These are phyloP conservation scores for Tulasnella sp. DNA, from an alignment of 768 basidiomycete species.

Conservation along the genomic window DNA sequence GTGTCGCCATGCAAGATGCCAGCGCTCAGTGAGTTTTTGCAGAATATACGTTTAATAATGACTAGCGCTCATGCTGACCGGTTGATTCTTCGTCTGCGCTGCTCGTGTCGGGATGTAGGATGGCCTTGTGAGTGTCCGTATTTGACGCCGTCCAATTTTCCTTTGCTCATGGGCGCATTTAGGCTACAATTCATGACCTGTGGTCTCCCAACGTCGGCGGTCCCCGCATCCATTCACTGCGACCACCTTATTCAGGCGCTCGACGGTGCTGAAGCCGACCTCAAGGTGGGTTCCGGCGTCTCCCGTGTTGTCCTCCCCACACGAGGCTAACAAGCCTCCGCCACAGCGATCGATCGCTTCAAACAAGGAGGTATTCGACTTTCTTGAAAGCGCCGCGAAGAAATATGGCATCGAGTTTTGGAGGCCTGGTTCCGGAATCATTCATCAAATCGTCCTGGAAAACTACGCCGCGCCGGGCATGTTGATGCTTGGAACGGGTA, in stretches of 20 bases:
- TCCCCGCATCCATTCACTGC: constrained; percentile 77
- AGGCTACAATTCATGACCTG: constrained; percentile 98
- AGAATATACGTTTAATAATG: not conserved
- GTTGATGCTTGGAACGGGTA: constrained; percentile 87
- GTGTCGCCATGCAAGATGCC: constrained; percentile 97
- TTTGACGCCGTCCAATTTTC: not conserved
- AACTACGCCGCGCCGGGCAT: constrained; percentile 95
- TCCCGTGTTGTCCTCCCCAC: not conserved
- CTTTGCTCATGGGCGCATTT: constrained; percentile 2
- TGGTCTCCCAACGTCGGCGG: constrained; percentile 74
- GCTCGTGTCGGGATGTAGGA: constrained; percentile 44
- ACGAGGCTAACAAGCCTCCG: not conserved
- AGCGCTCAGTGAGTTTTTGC: constrained; percentile 68
- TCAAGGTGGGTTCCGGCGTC: constrained; percentile 52
- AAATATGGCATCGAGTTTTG: constrained; percentile 96
- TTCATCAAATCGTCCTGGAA: constrained; percentile 97
- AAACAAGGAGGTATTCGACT: constrained; percentile 97
- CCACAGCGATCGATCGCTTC: constrained; percentile 71
- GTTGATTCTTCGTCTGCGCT: not conserved
- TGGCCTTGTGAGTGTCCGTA: constrained; percentile 62
- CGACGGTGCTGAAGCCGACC: constrained; percentile 80
- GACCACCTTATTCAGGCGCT: constrained; percentile 95
- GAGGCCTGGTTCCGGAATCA: constrained; percentile 90
- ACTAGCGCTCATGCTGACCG: not conserved
- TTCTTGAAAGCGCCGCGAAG: constrained; percentile 83